Conservation (phyloP, 306 rosid genomes). For the Sicyos edulis region DNA sequence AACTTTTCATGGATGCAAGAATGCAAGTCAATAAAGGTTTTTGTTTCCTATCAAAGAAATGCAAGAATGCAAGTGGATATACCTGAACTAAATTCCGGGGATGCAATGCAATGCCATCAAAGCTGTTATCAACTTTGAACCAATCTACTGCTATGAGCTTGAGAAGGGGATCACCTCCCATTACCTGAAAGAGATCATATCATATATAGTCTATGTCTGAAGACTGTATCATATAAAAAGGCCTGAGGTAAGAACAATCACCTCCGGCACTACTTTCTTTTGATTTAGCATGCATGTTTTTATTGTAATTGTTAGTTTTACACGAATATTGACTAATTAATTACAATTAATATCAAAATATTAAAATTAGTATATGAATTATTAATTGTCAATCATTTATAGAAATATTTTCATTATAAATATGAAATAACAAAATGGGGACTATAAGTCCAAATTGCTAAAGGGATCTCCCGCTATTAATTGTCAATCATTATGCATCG, state of each 20-base stretch:
- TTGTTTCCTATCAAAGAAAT: too few relatives aligned
- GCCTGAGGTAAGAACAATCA: slow-evolving; percentile 2
- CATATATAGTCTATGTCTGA: background rate
- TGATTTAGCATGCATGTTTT: background rate
- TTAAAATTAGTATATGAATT: background rate
- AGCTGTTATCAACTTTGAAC: slow-evolving; percentile 57
- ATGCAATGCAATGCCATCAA: slow-evolving; percentile 65
- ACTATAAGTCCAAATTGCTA: too few relatives aligned
- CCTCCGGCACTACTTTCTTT: background rate
- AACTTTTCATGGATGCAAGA: background rate
- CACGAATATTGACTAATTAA: background rate
- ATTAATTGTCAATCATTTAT: background rate
- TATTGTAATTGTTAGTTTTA: background rate
- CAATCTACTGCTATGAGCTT: slow-evolving; percentile 79
- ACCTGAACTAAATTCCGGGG: slow-evolving; percentile 74
- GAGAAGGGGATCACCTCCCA: slow-evolving; percentile 89
- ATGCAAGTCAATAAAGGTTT: too few relatives aligned
- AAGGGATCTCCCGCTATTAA: too few relatives aligned
- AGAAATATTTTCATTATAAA: too few relatives aligned
- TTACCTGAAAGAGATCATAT: slow-evolving; percentile 42
- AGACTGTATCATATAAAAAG: background rate
- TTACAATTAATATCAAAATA: slow-evolving; percentile 3
- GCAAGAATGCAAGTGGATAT: slow-evolving; percentile 18
- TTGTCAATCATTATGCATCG: too few relatives aligned
- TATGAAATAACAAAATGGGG: too few relatives aligned